Evolutionary conservation across 1,284 basidiomycete genomes (phyloP).

Genomic region (Apiotrichum laibachii): DNA sequence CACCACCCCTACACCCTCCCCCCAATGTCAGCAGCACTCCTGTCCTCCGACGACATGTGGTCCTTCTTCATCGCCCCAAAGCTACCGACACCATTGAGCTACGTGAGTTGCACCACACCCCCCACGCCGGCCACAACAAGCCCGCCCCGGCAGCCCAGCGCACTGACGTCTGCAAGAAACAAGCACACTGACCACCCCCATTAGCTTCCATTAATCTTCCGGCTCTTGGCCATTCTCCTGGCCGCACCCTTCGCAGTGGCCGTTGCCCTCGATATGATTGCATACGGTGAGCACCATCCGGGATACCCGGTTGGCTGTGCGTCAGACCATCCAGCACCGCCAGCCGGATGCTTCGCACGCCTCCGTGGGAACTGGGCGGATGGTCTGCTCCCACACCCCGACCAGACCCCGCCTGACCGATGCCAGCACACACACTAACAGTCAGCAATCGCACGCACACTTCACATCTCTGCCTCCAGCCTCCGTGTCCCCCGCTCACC

Average conservation of each 20-base stretch:
- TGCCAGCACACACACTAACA: conserved; percentile 5
- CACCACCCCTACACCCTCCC: background rate
- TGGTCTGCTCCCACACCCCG: too few relatives aligned
- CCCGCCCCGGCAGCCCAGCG: background rate
- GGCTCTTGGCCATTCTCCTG: conserved; percentile 27
- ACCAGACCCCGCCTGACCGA: too few relatives aligned
- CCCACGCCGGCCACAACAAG: background rate
- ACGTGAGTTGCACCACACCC: conserved; percentile 9
- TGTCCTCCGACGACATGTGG: conserved; percentile 5
- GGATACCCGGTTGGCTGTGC: background rate
- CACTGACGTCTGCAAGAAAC: background rate
- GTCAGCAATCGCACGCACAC: conserved; percentile 37
- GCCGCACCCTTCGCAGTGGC: conserved; percentile 35
- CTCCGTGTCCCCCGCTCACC: conserved; percentile 39
- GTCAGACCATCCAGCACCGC: background rate
- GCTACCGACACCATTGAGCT: conserved; percentile 20
- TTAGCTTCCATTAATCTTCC: conserved; percentile 35
- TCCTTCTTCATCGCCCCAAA: conserved; percentile 11
- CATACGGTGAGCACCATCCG: conserved; percentile 28
- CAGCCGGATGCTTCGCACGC: background rate
- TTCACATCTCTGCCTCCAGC: conserved; percentile 37
- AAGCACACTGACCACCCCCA: background rate
- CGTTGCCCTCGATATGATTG: conserved; percentile 36
- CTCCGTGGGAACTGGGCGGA: background rate
- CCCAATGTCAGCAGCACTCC: background rate